These are phyloP conservation scores for Pseudomicrostroma phylloplanum DNA, from an alignment of 1,284 basidiomycete genomes.

Conservation along the genomic window DNA sequence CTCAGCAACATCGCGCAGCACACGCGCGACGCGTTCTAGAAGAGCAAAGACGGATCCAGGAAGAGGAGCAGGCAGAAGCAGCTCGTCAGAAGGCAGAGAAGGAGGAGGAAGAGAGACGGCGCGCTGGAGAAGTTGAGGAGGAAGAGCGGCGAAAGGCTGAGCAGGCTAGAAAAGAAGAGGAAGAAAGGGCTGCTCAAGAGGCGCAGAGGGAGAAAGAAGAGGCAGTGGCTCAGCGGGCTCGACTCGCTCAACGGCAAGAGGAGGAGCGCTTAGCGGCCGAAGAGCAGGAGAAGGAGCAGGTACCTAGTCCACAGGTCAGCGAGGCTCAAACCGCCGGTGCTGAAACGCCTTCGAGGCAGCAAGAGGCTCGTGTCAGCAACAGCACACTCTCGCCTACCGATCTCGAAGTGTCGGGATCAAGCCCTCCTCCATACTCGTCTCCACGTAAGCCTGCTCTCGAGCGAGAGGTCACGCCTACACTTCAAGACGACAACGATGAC, in stretches of 20 bases:
- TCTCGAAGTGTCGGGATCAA: neutral
- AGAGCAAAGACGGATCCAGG: conserved; percentile 18
- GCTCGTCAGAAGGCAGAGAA: conserved; percentile 2
- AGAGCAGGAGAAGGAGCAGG: neutral
- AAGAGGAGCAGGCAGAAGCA: neutral
- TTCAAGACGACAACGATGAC: neutral
- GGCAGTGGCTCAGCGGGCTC: no score
- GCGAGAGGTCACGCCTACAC: neutral
- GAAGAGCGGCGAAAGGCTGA: neutral
- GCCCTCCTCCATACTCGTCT: conserved; percentile 5
- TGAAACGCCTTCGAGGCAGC: no score
- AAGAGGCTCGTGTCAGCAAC: no score
- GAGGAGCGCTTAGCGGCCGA: neutral
- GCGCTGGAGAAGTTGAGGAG: neutral
- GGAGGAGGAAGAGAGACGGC: conserved; percentile 3
- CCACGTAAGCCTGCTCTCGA: neutral
- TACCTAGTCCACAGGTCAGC: neutral
- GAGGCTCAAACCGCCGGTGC: neutral
- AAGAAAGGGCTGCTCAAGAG: neutral
- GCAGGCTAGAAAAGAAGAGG: neutral
- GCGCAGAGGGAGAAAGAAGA: no score
- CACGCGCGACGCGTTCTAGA: conserved; percentile 27
- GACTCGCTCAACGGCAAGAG: neutral
- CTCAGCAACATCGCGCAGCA: conserved; percentile 21
- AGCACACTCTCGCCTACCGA: neutral